phyloP scores from a whole-genome alignment of 1,139 yeast species.

The Candida sp. region DNA sequence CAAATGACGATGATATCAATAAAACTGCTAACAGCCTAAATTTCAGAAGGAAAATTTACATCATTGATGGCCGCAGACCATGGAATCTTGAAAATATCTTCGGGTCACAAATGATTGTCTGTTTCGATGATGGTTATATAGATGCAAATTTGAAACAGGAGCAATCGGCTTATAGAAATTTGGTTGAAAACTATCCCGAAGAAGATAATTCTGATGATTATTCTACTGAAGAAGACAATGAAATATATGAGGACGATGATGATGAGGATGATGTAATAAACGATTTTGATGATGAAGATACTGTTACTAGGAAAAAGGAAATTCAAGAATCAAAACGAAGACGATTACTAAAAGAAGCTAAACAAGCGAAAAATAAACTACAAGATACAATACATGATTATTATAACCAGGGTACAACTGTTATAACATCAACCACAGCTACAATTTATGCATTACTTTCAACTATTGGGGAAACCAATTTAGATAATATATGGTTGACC shows the following conservation, averaged over 20 bases:
- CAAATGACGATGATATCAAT: conserved; percentile 4
- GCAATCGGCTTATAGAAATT: conserved; percentile 50
- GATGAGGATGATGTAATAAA: conserved; percentile 19
- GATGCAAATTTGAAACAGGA: conserved; percentile 53
- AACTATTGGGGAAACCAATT: conserved; percentile 56
- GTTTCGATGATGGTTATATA: conserved; percentile 85
- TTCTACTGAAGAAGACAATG: conserved; percentile 19
- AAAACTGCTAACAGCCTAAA: conserved; percentile 2
- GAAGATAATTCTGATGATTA: conserved; percentile 24
- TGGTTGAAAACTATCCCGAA: conserved; percentile 29
- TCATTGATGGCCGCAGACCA: conserved; percentile 92
- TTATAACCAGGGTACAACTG: conserved; percentile 79
- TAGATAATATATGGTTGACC: conserved; percentile 79
- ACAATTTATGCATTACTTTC: conserved; percentile 80
- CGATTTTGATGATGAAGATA: conserved; percentile 33
- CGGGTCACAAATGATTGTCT: conserved; percentile 76
- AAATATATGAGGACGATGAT: conserved; percentile 21
- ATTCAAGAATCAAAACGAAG: conserved; percentile 31
- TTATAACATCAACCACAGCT: conserved; percentile 72
- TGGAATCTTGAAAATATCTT: conserved; percentile 94
- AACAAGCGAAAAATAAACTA: conserved; percentile 29
- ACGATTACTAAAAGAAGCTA: conserved; percentile 3
- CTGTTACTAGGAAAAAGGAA: conserved; percentile 27
- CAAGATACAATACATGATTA: conserved; percentile 71
- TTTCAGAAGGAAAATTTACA: conserved; percentile 48